Base-by-base conservation (phyloP, 768 basidiomycete genomes). In the Amanita molliuscula region DNA sequence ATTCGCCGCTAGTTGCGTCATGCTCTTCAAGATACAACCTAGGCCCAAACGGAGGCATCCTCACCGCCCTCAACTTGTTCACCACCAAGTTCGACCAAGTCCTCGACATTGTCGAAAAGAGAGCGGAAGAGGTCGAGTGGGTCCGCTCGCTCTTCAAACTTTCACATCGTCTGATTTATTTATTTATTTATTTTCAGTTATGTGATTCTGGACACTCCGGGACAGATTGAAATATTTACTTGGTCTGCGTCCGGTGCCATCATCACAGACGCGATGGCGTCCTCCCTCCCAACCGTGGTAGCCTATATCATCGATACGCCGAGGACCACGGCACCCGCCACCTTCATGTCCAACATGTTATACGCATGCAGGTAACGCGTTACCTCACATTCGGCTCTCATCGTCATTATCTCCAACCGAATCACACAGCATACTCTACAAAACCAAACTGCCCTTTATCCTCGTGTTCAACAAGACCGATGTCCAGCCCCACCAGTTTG, bases 1-100 rank as follows among this genome's bases (percentile, higher is more conserved):
- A 59, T 49, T 47, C 44, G 47, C 43, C 53, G 33, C 38, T 47
- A 47, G 23, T 53, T 45, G 46, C 35, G 36, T 47, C 18, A 3
- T n/a, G 18, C 29, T 23, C 43, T 38, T 29, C 11, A 70, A 96
- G 93, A 70, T 99, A 99, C 69, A 97, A 97, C 65, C 73, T 99
- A 50, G 96, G 96, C 3, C 96, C 96, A 1, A 99, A 98, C 64
- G 96, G 96, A 25, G 96, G 93, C 21, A 99, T 99, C 57, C 65
- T 99, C 64, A 99, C 96, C 20, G 89, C 95, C 1, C 75, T 99
- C 61, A 99, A 99, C 64, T 65, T 99, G 52, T 99, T 99, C 66
- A 96, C 96, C 33, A 99, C 96, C 9, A 99, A 98, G 65, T 94
- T 99, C 57, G 96, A 99, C 62, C 95, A 99, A 65, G 96, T 99